Base-by-base conservation (phyloP, 2,329 filamentous ascomycete genomes). In the Sodiomyces alkalinus region DNA sequence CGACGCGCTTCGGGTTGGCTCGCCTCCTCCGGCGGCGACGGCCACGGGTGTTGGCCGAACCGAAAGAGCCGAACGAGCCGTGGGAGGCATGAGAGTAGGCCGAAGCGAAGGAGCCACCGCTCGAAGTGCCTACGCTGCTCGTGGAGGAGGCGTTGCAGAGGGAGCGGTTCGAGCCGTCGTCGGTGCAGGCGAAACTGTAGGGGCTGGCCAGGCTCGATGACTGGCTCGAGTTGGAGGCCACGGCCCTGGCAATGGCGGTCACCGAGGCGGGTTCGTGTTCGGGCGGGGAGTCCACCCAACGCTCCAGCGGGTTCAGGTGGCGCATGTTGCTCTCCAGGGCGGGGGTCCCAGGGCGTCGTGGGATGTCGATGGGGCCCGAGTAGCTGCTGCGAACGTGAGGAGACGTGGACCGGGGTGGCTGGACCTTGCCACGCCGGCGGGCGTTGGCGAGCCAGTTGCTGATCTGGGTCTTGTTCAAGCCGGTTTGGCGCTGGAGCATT, bases 391-490 rank as follows among this genome's bases (percentile, higher is more conserved):
- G 65, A 25, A 76, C 56, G 39, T 76, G 70, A 1, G 82, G 80
- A 4, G 81, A 86, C 12, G 66, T 71, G 17, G 70, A 73, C 37
- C 76, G 65, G 26, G 71, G 72, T 2, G 69, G 61, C 26, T 74
- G 70, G 30, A 79, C 73, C 56, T 92, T 93, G 41, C 80, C 76
- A 36, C 85, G 68, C 32, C 85, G 72, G 23, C 85, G 74, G 32
- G 83, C 83, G 51, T 93, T 93, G 33, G 85, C 85, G 26, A 93
- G 70, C 85, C 85, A 93, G 48, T 92, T 92, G 8, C 76, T 77
- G 41, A 93, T 87, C 45, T 94, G 86, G 10, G 67, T 78, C 42
- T 81, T 73, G 48, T 73, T 85, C 22, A 94, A 62, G 6, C 83
- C 82, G 1, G 85, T 93, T 41, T 79, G 68, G 26, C 68, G 64